Evolutionary conservation across 148 eudicot genomes (phyloP).

Genomic region (Vaccinium macrocarpon): DNA sequence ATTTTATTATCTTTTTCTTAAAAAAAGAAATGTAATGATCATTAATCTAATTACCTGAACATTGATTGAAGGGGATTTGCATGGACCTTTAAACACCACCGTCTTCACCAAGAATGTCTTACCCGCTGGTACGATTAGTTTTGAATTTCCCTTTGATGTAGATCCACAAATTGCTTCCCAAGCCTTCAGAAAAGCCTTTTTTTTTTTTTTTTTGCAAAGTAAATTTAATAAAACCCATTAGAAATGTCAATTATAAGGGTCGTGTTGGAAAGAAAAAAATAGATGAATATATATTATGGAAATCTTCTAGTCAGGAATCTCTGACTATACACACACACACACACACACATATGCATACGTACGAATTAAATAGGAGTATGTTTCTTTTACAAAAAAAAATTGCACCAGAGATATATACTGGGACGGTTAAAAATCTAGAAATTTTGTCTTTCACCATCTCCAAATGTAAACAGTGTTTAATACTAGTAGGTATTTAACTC

Average conservation of each 20-base stretch:
- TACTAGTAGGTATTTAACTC: neutral
- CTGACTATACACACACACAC: too few species aligned
- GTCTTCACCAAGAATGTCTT: neutral
- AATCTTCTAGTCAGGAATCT: too few species aligned
- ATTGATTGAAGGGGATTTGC: neutral
- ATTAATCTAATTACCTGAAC: neutral
- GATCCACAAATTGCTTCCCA: slow-evolving; percentile 4
- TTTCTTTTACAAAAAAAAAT: too few species aligned
- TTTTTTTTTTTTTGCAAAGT: neutral
- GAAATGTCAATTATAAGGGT: neutral
- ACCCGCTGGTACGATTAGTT: neutral
- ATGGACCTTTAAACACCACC: neutral
- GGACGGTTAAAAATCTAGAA: too few species aligned
- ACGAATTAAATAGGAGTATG: too few species aligned
- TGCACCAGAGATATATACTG: too few species aligned
- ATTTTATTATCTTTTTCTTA: neutral
- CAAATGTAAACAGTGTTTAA: too few species aligned
- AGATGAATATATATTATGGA: too few species aligned
- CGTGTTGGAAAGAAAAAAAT: neutral
- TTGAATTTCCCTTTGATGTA: neutral
- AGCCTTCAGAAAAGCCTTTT: slow-evolving; percentile 4
- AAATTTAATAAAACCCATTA: neutral
- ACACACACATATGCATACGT: too few species aligned
- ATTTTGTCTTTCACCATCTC: too few species aligned
- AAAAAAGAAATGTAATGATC: neutral